A percentile compares a stretch with the other conserved stretches of the same genome.
Conservation (phyloP, 306 rosid genomes). For the Oxytropis ochrocephala region DNA sequence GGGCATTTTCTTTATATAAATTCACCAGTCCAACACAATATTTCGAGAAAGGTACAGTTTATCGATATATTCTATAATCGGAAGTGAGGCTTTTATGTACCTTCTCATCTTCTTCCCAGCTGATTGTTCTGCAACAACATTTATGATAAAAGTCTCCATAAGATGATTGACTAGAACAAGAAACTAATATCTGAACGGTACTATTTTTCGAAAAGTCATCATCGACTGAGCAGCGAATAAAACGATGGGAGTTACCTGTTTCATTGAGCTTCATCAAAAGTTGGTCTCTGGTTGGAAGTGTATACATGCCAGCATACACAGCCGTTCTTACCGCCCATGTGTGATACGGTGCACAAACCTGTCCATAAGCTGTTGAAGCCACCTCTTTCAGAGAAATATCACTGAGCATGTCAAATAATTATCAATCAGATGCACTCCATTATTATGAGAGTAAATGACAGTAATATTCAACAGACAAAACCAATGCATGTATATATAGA, state of each 20-base stretch:
- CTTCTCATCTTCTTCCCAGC: conserved; percentile 84
- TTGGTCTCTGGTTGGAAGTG: conserved; percentile 89
- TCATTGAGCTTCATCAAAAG: conserved; percentile 71
- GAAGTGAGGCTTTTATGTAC: conserved; percentile 56
- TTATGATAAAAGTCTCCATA: not conserved
- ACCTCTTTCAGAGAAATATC: conserved; percentile 54
- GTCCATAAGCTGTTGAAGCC: conserved; percentile 79
- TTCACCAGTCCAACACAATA: conserved; percentile 83
- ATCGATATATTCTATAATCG: conserved; percentile 76
- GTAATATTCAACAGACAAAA: conserved; percentile 1
- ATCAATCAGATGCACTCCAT: not conserved
- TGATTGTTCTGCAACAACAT: conserved; percentile 55
- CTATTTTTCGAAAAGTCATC: not conserved
- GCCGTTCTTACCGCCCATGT: conserved; percentile 84
- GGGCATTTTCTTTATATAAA: not conserved
- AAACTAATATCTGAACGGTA: not conserved
- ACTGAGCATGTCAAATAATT: conserved; percentile 34
- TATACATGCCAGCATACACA: conserved; percentile 92
- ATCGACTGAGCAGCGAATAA: not conserved
- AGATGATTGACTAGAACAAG: not conserved
- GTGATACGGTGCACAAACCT: conserved; percentile 88
- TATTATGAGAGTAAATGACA: not conserved
- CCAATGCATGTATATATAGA: no score
- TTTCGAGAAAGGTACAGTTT: conserved; percentile 58
- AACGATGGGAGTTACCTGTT: conserved; percentile 41